Evolutionary conservation across 164 flowering plant species (phyloP).

Genomic region (Sextonia rubra): DNA sequence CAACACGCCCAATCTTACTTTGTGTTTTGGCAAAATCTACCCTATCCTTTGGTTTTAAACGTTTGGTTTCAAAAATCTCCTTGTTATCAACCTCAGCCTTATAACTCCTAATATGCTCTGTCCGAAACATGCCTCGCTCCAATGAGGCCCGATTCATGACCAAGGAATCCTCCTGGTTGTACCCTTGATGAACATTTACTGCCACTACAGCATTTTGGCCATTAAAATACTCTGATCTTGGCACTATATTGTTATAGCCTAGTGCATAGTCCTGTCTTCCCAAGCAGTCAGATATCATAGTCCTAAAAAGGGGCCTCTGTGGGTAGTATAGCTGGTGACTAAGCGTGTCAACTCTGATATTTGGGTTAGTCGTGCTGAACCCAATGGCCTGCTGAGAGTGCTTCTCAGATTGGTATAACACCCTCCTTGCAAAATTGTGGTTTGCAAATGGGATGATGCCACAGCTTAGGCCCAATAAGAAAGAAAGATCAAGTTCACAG

Average conservation of each 20-base stretch:
- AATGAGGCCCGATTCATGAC: constrained; percentile 89
- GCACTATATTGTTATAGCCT: constrained; percentile 32
- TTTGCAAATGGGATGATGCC: constrained; percentile 88
- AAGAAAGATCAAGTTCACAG: constrained; percentile 80
- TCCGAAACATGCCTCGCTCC: constrained; percentile 92
- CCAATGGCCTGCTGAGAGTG: constrained; percentile 95
- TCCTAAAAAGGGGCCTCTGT: constrained; percentile 78
- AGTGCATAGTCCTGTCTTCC: constrained; percentile 55
- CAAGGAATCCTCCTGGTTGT: constrained; percentile 92
- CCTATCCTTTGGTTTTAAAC: constrained; percentile 46
- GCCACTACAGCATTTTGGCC: constrained; percentile 96
- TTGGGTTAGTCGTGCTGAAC: constrained; percentile 68
- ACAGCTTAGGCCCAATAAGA: constrained; percentile 74
- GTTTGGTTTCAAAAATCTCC: constrained; percentile 39
- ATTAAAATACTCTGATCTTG: constrained; percentile 66
- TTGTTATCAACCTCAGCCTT: constrained; percentile 79
- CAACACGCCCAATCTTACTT: constrained; percentile 80
- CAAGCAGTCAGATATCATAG: constrained; percentile 69
- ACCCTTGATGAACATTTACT: constrained; percentile 88
- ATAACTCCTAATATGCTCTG: constrained; percentile 75
- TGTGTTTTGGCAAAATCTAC: constrained; percentile 66
- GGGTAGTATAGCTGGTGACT: constrained; percentile 81
- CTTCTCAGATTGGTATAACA: constrained; percentile 77
- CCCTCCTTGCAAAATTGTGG: constrained; percentile 90
- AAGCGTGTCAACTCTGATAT: constrained; percentile 70